phyloP scores from a whole-genome alignment of 192 early-diverging fungal genomes.

The Chytriomyces sp. region DNA sequence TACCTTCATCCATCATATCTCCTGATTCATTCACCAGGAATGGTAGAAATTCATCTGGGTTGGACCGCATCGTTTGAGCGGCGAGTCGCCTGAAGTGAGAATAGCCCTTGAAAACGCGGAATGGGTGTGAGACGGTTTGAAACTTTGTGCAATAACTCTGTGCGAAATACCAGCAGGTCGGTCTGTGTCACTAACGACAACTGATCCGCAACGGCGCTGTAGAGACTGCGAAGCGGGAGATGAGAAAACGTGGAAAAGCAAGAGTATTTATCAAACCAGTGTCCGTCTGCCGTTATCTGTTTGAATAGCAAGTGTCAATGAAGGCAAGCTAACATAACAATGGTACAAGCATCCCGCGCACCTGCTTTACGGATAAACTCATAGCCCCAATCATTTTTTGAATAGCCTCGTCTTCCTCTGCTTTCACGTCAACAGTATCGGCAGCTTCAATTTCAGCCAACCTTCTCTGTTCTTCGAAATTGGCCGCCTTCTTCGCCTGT shows the following conservation, averaged over 20 bases:
- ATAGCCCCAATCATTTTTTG: slow-evolving; percentile 59
- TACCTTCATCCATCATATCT: slow-evolving; percentile 69
- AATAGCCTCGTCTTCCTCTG: slow-evolving; percentile 75
- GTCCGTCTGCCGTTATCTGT: slow-evolving; percentile 84
- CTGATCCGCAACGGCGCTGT: slow-evolving; percentile 89
- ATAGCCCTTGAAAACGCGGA: slow-evolving; percentile 45
- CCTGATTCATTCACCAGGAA: slow-evolving; percentile 84
- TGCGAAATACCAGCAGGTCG: slow-evolving; percentile 45
- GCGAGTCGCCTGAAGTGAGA: slow-evolving; percentile 72
- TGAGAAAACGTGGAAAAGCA: slow-evolving; percentile 26
- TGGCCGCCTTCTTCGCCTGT: slow-evolving; percentile 71
- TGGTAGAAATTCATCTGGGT: slow-evolving; percentile 89
- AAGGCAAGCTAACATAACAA: slow-evolving; percentile 7
- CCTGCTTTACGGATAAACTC: slow-evolving; percentile 68
- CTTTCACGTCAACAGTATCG: slow-evolving; percentile 73
- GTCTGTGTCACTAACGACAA: slow-evolving; percentile 54
- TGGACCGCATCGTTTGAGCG: slow-evolving; percentile 77
- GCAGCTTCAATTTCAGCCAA: slow-evolving; percentile 80
- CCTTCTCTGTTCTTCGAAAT: slow-evolving; percentile 71
- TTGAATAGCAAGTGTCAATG: not conserved
- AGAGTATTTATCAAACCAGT: slow-evolving; percentile 67
- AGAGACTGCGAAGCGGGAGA: slow-evolving; percentile 58
- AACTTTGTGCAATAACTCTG: not conserved
- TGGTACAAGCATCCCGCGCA: slow-evolving; percentile 7
- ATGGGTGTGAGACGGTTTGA: too few species aligned